Evolutionary conservation across 2,329 filamentous ascomycete genomes (phyloP).

Genomic region (Penicillium nordicum): DNA sequence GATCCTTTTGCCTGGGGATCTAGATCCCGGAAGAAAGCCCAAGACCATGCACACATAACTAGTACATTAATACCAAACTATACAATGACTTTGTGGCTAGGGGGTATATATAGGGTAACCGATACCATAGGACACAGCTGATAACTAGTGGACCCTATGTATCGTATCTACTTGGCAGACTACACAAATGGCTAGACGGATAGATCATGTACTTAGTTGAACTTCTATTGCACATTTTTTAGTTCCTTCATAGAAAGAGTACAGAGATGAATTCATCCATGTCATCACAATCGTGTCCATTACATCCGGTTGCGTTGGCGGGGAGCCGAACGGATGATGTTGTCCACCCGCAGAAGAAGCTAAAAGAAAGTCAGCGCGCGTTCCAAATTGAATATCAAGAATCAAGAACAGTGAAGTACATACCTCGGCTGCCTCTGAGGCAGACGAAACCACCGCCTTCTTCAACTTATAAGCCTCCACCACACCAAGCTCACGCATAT

Average conservation of each 20-base stretch:
- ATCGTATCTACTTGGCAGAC: not conserved
- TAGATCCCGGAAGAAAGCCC: not conserved
- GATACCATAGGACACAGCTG: too few relatives aligned
- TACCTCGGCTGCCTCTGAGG: constrained; percentile 94
- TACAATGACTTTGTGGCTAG: not conserved
- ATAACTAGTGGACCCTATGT: too few relatives aligned
- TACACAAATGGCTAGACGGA: not conserved
- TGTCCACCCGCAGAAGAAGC: constrained; percentile 90
- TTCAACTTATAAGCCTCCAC: constrained; percentile 99
- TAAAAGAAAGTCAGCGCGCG: constrained; percentile 37
- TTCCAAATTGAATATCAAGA: not conserved
- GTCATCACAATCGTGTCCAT: constrained; percentile 25
- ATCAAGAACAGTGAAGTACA: constrained; percentile 34
- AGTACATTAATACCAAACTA: too few relatives aligned
- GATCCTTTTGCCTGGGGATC: not conserved
- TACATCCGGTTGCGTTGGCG: constrained; percentile 74
- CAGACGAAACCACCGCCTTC: constrained; percentile 93
- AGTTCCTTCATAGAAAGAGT: constrained; percentile 10
- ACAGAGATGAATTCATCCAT: constrained; percentile 19
- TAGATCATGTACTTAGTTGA: constrained; percentile 11
- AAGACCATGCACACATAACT: not conserved
- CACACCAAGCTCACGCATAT: constrained; percentile 93
- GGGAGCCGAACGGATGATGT: constrained; percentile 93
- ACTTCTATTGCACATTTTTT: constrained; percentile 18
- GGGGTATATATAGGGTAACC: too few relatives aligned